phyloP scores from a whole-genome alignment of 164 flowering plant species.

The Chimonanthus praecox region DNA sequence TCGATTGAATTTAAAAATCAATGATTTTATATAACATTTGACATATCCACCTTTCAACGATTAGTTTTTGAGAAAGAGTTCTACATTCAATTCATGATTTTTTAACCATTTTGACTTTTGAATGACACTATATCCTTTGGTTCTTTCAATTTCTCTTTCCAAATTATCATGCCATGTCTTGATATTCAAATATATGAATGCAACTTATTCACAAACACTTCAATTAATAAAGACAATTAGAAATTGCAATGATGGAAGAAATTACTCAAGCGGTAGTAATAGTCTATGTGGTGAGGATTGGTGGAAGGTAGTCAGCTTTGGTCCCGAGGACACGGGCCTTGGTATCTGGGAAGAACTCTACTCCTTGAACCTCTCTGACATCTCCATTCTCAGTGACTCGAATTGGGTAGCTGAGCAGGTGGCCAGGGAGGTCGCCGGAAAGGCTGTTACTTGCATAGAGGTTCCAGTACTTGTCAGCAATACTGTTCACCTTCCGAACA shows the following conservation, averaged over 20 bases:
- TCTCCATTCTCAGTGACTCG: conserved; percentile 34
- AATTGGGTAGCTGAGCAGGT: conserved; percentile 64
- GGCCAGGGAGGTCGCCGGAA: conserved; percentile 60
- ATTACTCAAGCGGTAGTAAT: conserved; percentile 10
- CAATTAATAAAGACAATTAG: not conserved
- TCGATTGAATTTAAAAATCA: too few relatives aligned
- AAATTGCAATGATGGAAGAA: conserved; percentile 20
- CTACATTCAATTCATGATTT: too few relatives aligned
- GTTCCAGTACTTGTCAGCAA: conserved; percentile 55
- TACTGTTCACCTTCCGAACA: conserved; percentile 44
- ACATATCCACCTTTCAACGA: too few relatives aligned
- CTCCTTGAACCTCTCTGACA: conserved; percentile 39
- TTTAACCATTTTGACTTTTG: too few relatives aligned
- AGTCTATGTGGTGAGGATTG: conserved; percentile 66
- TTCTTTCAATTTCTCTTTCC: too few relatives aligned
- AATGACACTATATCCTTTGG: too few relatives aligned
- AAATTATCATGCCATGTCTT: too few relatives aligned
- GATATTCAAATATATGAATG: not conserved
- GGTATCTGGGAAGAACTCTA: conserved; percentile 63
- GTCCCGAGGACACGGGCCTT: conserved; percentile 64
- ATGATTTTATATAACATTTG: too few relatives aligned
- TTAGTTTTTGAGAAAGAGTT: too few relatives aligned
- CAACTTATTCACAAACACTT: not conserved
- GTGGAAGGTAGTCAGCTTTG: conserved; percentile 43
- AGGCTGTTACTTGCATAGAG: conserved; percentile 33